Evolutionary conservation across 106 monocot species (phyloP).

Genomic region (Platanthera guangdongensis): DNA sequence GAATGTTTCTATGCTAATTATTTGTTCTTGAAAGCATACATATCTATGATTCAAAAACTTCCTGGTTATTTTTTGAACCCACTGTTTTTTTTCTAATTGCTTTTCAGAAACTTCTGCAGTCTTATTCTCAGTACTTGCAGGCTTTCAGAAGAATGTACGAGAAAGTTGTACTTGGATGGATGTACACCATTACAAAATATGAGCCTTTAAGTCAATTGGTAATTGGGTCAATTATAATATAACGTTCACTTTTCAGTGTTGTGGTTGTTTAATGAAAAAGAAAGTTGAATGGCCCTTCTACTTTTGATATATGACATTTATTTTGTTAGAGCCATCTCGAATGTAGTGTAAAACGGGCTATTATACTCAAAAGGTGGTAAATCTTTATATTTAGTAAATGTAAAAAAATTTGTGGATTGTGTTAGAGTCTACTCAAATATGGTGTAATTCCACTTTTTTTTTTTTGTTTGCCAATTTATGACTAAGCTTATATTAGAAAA

Average conservation of each 20-base stretch:
- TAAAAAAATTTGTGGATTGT: background rate
- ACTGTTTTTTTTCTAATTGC: too few species aligned
- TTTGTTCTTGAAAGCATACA: background rate
- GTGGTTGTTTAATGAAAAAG: too few species aligned
- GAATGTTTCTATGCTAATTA: background rate
- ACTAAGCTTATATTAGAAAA: background rate
- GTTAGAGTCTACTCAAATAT: background rate
- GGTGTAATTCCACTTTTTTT: background rate
- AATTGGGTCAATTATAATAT: background rate
- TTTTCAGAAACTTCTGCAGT: background rate
- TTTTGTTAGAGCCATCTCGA: too few species aligned
- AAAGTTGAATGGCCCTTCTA: too few species aligned
- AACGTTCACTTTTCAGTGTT: too few species aligned
- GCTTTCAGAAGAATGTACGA: conserved; percentile 90
- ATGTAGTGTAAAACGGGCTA: too few species aligned
- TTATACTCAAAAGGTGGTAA: too few species aligned
- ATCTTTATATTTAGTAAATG: background rate
- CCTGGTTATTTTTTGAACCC: background rate
- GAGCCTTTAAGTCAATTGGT: conserved; percentile 59
- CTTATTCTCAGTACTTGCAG: conserved; percentile 26
- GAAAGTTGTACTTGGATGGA: conserved; percentile 89
- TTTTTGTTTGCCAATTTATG: background rate
- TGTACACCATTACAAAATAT: conserved; percentile 84
- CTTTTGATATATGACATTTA: too few species aligned
- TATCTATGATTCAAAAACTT: background rate